These are phyloP conservation scores for Podospora didyma DNA, from an alignment of 495 filamentous ascomycete genomes.

Conservation along the genomic window DNA sequence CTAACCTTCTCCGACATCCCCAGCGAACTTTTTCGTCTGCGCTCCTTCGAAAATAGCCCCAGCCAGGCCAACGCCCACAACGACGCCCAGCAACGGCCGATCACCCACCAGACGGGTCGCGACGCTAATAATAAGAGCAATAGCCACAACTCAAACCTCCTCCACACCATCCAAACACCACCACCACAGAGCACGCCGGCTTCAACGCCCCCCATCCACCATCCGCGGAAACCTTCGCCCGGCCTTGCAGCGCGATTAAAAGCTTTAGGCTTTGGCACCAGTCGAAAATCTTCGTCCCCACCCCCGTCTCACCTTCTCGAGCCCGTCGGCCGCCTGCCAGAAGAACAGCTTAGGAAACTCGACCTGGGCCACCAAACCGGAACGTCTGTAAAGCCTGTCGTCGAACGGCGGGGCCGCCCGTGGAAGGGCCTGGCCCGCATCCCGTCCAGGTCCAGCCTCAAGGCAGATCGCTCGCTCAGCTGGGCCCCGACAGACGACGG, in stretches of 20 bases:
- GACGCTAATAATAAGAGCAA: slow-evolving; percentile 5
- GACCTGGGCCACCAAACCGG: slow-evolving; percentile 56
- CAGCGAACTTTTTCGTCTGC: slow-evolving; percentile 35
- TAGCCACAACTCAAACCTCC: slow-evolving; percentile 2
- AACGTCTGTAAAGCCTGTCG: slow-evolving; percentile 44
- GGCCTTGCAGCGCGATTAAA: slow-evolving; percentile 75
- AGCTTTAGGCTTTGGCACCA: slow-evolving; percentile 57
- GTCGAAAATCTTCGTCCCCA: slow-evolving; percentile 37
- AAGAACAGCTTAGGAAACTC: slow-evolving; percentile 66
- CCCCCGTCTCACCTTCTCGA: slow-evolving; percentile 36
- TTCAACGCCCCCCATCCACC: slow-evolving; percentile 26
- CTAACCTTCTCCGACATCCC: slow-evolving; percentile 40
- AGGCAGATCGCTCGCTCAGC: slow-evolving; percentile 22
- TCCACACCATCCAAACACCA: slow-evolving; percentile 5
- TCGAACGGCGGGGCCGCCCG: slow-evolving; percentile 59
- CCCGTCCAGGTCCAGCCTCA: slow-evolving; percentile 30
- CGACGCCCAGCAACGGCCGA: slow-evolving; percentile 12
- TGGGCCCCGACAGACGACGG: slow-evolving; percentile 17
- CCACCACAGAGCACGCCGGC: slow-evolving; percentile 12
- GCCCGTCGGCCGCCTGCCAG: slow-evolving; percentile 66
- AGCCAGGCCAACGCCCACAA: slow-evolving; percentile 17
- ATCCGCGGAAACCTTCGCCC: slow-evolving; percentile 58
- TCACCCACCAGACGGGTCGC: neutral
- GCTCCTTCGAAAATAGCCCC: slow-evolving; percentile 18
- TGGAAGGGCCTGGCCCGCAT: slow-evolving; percentile 55